Conservation (phyloP, 1,139 yeast species). For the Sugiyamaella castrensis region DNA sequence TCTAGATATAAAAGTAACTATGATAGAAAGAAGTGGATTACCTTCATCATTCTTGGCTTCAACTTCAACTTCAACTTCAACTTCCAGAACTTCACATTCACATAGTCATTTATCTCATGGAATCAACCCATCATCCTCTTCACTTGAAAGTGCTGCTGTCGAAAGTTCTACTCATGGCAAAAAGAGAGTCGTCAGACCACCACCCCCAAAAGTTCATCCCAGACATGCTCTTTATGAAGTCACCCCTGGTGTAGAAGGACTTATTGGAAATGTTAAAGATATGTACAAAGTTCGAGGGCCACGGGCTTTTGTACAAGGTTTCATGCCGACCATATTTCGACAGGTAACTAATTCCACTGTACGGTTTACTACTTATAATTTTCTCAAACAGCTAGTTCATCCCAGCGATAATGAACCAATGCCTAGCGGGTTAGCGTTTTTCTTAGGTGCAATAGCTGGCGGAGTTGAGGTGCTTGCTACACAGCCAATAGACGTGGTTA, state of each 20-base stretch:
- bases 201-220: slow-evolving; percentile 13
- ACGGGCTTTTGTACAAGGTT: slow-evolving; percentile 77
- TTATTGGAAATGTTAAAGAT: slow-evolving; percentile 36
- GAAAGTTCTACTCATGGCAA: slow-evolving; percentile 1
- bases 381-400: slow-evolving; percentile 55
- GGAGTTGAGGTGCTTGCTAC: slow-evolving; percentile 71
- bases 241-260: slow-evolving; percentile 27
- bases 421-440: slow-evolving; percentile 24
- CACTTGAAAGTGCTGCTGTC: not conserved
- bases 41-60: not conserved
- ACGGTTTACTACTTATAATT: slow-evolving; percentile 79
- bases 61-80: not conserved
- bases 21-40: slow-evolving; percentile 55
- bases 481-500: slow-evolving; percentile 88
- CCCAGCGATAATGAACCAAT: slow-evolving; percentile 39
- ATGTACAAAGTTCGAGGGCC: slow-evolving; percentile 75
- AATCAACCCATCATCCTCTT: not conserved
- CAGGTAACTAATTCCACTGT: slow-evolving; percentile 78
- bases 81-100: not conserved
- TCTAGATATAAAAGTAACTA: slow-evolving; percentile 62
- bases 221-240: slow-evolving; percentile 14
- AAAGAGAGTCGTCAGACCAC: slow-evolving; percentile 18
- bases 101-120: slow-evolving; percentile 4
- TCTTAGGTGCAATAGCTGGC: slow-evolving; percentile 44
- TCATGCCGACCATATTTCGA: slow-evolving; percentile 71